These are phyloP conservation scores for Ceriops zippeliana DNA, from an alignment of 345 rosid genomes.

Conservation along the genomic window DNA sequence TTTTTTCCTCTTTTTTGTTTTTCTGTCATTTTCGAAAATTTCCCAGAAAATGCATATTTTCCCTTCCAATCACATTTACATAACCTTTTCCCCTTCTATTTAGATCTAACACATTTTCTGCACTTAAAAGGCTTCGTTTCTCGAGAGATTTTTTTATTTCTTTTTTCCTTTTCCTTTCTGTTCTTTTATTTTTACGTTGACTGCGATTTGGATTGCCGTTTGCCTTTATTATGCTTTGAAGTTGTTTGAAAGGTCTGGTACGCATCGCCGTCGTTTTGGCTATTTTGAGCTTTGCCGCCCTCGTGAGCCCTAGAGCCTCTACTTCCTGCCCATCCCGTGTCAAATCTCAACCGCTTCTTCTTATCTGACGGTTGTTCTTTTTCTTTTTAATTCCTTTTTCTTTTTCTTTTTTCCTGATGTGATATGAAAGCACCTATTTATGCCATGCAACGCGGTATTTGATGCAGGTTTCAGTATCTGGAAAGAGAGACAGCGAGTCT, in stretches of 20 bases:
- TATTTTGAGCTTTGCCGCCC: constrained; percentile 12
- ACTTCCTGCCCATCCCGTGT: constrained; percentile 12
- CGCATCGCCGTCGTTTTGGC: constrained; percentile 39
- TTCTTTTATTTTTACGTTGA: not conserved
- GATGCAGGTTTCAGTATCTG: constrained; percentile 32
- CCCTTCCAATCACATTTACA: not conserved
- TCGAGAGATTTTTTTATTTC: not conserved
- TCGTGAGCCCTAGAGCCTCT: constrained; percentile 27
- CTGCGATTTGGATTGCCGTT: too few relatives aligned
- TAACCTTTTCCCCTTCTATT: constrained; percentile 15
- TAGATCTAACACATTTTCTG: constrained; percentile 5
- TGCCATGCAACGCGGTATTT: constrained; percentile 5
- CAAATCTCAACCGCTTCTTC: constrained; percentile 32
- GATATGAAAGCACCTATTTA: constrained; percentile 8
- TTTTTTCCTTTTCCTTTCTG: not conserved
- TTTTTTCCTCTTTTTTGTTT: not conserved
- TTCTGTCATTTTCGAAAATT: not conserved
- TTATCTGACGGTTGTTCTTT: constrained; percentile 30
- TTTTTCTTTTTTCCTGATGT: constrained; percentile 9
- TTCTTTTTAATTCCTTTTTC: not conserved
- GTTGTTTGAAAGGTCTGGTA: not conserved
- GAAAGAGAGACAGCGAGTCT: not conserved
- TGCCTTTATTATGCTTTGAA: not conserved
- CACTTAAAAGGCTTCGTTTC: constrained; percentile 5
- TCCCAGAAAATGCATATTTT: constrained; percentile 9